Base-by-base conservation (phyloP, 768 basidiomycete genomes). In the Trametes sanguinea region DNA sequence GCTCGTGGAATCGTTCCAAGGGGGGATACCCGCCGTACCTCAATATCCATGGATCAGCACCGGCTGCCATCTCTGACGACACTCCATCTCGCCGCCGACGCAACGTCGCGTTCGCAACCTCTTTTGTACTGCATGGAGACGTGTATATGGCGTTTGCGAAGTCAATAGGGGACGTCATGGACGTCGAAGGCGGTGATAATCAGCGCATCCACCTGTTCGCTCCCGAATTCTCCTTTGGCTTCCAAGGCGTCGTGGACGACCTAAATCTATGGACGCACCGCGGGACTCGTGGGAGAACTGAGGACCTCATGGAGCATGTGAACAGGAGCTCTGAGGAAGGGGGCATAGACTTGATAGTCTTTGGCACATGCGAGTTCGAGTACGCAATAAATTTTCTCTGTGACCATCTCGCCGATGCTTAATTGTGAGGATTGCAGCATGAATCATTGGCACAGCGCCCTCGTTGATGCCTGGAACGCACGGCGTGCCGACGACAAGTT, bases 301-400 rank as follows among this genome's bases (percentile, higher is more conserved):
- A 71, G 4, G 64, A 72, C 13, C 65, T 80, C 17, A 50, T 76
- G 3, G 53, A 68, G 1, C 71, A 71, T 27, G 51, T 78, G 10
- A 65, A 65, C 35, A 61, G 68, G 29, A 51, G 60, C 50, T 54
- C 57, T 17, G 54, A 57, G 6, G 59, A 61, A 3, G 63, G 51
- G 37, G 69, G 67, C n/a, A 70, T 77, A n/a, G 78, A 78, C 61
- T 29, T 78, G 53, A 65, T 81, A 17, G 65, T 80, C 6, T 67
- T 80, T 2, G 78, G 78, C n/a, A 80, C 78, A n/a, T 81, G 79
- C 65, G 79, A 81, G 64, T 55, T 76, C 22, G 78, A 81, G 78
- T 80, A 53, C 61, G 76, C 65, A 29, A 22, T 8, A 10, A 11
- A 10, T 22, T 22, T 22, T 22, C 22, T 22, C 22, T 22, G 22